Conservation (phyloP, 2,329 filamentous ascomycete species). For the Scleromitrula shiraiana region DNA sequence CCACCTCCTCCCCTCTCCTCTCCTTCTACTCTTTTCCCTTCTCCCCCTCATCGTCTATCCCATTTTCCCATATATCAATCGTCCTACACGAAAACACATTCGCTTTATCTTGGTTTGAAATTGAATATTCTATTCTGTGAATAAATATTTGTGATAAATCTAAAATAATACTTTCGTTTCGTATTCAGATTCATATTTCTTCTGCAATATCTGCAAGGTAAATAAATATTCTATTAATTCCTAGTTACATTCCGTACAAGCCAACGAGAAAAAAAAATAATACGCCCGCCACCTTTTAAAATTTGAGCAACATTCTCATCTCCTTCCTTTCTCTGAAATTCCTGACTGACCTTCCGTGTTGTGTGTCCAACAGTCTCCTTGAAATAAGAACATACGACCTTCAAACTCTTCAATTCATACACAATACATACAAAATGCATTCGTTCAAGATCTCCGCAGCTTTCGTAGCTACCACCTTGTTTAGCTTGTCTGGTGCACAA, state of each 20-base stretch:
- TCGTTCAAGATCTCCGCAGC: conserved; percentile 38
- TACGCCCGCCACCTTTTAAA: conserved; percentile 8
- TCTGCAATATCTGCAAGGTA: neutral
- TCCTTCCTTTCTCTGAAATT: neutral
- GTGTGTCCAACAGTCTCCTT: neutral
- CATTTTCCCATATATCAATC: too few relatives aligned
- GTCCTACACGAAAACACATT: neutral
- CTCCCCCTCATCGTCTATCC: neutral
- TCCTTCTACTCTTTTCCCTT: neutral
- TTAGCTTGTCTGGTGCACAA: conserved; percentile 38
- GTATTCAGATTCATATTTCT: neutral
- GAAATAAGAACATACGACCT: neutral
- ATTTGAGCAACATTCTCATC: conserved; percentile 2
- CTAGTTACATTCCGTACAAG: conserved; percentile 6
- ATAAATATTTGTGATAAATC: neutral
- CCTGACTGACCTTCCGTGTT: neutral
- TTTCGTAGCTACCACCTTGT: conserved; percentile 43
- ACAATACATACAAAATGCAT: conserved; percentile 37
- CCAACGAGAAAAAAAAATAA: conserved; percentile 4
- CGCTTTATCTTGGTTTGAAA: conserved; percentile 2
- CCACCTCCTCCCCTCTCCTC: neutral
- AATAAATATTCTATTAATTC: conserved; percentile 1
- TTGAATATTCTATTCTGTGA: too few relatives aligned
- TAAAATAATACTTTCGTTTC: neutral
- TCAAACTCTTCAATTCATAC: neutral